Evolutionary conservation across 1,284 basidiomycete genomes (phyloP).

Genomic region (Sporisorium scitamineum): DNA sequence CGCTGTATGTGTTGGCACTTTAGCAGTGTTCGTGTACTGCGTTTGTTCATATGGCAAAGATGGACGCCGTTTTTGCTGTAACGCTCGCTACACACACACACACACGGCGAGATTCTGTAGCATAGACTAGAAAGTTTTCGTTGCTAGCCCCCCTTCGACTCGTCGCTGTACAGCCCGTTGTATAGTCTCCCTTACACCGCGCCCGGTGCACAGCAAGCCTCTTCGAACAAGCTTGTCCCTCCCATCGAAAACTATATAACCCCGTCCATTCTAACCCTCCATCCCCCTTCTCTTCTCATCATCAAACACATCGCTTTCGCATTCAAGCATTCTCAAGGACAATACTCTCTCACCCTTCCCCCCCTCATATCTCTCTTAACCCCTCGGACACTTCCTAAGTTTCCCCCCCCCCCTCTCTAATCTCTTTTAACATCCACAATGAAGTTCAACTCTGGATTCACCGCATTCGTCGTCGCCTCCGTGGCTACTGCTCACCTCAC

Average conservation of each 20-base stretch:
- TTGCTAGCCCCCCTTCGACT: neutral
- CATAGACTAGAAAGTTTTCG: neutral
- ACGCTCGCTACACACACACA: neutral
- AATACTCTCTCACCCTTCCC: conserved; percentile 4
- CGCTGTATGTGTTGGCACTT: neutral
- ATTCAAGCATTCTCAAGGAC: conserved; percentile 25
- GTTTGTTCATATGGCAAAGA: neutral
- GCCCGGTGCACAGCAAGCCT: neutral
- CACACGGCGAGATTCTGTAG: neutral
- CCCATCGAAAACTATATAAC: conserved; percentile 17
- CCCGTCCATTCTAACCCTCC: conserved; percentile 1
- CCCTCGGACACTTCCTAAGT: conserved; percentile 12
- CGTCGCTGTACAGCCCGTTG: neutral
- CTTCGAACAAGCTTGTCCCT: no score
- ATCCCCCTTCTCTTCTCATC: conserved; percentile 12
- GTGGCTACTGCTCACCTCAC: conserved; percentile 31
- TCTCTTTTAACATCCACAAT: conserved; percentile 18
- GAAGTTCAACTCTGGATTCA: conserved; percentile 38
- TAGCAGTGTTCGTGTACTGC: neutral
- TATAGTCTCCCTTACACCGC: neutral
- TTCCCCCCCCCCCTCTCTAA: conserved; percentile 15
- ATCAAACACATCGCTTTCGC: conserved; percentile 24
- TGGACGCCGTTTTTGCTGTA: neutral
- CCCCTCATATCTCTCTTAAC: conserved; percentile 1
- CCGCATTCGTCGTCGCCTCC: conserved; percentile 35